phyloP scores from a whole-genome alignment of 2,329 filamentous ascomycete species.

The Botrytis sinoallii region DNA sequence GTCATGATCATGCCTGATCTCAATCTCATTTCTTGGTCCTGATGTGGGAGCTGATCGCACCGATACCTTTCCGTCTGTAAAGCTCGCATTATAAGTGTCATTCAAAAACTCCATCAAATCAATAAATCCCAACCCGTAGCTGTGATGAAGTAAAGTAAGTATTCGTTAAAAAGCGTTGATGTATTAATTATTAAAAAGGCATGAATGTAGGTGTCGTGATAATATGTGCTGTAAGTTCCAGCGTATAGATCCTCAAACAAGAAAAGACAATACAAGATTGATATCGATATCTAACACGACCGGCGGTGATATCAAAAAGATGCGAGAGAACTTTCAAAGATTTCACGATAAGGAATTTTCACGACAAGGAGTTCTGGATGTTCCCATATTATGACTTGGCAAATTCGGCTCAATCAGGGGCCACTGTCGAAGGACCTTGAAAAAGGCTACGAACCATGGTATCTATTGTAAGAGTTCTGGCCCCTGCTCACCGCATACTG shows the following conservation, averaged over 20 bases:
- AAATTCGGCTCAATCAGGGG: neutral
- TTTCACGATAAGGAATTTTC: too few relatives aligned
- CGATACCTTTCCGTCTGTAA: neutral
- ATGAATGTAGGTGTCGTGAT: neutral
- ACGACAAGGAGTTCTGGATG: neutral
- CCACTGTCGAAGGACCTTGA: neutral
- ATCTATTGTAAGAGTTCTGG: neutral
- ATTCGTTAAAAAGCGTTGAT: neutral
- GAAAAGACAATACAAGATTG: neutral
- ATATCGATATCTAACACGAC: neutral
- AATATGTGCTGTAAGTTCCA: neutral
- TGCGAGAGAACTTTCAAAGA: neutral
- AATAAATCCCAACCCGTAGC: neutral
- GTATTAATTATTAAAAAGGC: neutral
- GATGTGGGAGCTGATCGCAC: neutral
- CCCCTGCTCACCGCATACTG: too few relatives aligned
- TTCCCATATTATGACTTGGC: neutral
- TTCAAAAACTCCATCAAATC: neutral
- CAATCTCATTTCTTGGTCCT: neutral
- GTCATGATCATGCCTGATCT: neutral
- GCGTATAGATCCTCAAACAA: neutral
- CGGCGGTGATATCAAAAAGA: neutral
- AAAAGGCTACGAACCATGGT: neutral
- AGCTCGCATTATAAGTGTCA: neutral
- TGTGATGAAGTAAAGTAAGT: neutral